phyloP scores from a whole-genome alignment of 805 yeast species.

The Lipomyces mesembrius region DNA sequence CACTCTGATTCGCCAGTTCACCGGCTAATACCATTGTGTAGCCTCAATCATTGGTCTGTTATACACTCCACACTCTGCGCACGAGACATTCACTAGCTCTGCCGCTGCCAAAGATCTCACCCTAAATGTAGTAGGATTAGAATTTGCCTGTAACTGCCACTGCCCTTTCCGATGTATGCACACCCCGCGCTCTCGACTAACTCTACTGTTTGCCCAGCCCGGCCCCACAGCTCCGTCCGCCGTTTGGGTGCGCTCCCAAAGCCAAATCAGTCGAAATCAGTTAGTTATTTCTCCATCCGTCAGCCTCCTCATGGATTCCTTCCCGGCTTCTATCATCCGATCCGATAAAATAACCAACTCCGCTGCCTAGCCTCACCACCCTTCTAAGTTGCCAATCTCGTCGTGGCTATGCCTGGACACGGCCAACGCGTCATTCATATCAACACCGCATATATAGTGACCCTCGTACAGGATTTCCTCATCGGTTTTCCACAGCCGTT shows the following conservation, averaged over 20 bases:
- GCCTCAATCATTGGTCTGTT: too few relatives aligned
- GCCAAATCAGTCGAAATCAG: not conserved
- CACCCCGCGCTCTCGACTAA: not conserved
- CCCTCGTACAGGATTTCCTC: not conserved
- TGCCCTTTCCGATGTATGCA: too few relatives aligned
- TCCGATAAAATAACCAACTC: too few relatives aligned
- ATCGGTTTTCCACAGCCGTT: conserved; percentile 10
- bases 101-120: too few relatives aligned
- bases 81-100: too few relatives aligned
- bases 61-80: too few relatives aligned
- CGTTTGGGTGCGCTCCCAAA: not conserved
- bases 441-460: not conserved
- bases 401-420: not conserved
- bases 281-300: not conserved
- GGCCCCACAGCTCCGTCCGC: not conserved
- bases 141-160: too few relatives aligned
- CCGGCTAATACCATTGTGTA: too few relatives aligned
- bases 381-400: not conserved
- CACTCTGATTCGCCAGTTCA: too few relatives aligned
- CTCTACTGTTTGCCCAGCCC: not conserved
- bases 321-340: not conserved
- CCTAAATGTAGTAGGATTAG: too few relatives aligned
- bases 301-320: not conserved
- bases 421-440: not conserved
- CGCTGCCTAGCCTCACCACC: too few relatives aligned